Conservation (phyloP, 2,329 filamentous ascomycete genomes). For the Hortaea werneckii region DNA sequence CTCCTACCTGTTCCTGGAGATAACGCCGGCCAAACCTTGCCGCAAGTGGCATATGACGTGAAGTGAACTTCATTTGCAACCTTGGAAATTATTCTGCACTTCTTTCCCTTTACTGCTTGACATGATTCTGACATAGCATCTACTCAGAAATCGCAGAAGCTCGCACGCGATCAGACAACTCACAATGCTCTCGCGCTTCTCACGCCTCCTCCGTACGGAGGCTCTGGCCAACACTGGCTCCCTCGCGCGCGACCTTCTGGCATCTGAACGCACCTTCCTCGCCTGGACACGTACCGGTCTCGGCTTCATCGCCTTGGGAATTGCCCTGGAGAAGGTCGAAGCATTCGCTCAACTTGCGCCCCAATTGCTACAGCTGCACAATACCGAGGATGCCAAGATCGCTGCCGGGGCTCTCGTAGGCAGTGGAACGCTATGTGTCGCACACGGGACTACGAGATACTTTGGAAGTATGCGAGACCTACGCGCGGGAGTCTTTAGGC, state of each 20-base stretch:
- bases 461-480: constrained; percentile 35
- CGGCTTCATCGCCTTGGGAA: constrained; percentile 42
- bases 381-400: constrained; percentile 19
- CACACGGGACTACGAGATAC: constrained; percentile 40
- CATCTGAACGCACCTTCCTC: constrained; percentile 44
- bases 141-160: too few relatives aligned
- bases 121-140: too few relatives aligned
- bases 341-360: constrained; percentile 21
- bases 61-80: too few relatives aligned
- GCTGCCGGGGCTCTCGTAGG: constrained; percentile 31
- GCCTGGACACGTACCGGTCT: constrained; percentile 44
- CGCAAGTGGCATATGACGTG: too few relatives aligned
- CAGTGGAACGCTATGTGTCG: constrained; percentile 36
- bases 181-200: background rate
- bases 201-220: constrained; percentile 8
- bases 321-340: constrained; percentile 42
- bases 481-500: constrained; percentile 35
- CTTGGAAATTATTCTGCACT: too few relatives aligned
- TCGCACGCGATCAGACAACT: too few relatives aligned
- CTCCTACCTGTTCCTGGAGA: constrained; percentile 3
- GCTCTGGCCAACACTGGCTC: constrained; percentile 38
- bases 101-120: too few relatives aligned
- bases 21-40: too few relatives aligned
- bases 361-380: constrained; percentile 21
- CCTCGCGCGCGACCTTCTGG: constrained; percentile 43